Evolutionary conservation across 345 rosid genomes (phyloP), one percentile per base, ranked within the genome.

Genomic region (Hypericum androsaemum): DNA sequence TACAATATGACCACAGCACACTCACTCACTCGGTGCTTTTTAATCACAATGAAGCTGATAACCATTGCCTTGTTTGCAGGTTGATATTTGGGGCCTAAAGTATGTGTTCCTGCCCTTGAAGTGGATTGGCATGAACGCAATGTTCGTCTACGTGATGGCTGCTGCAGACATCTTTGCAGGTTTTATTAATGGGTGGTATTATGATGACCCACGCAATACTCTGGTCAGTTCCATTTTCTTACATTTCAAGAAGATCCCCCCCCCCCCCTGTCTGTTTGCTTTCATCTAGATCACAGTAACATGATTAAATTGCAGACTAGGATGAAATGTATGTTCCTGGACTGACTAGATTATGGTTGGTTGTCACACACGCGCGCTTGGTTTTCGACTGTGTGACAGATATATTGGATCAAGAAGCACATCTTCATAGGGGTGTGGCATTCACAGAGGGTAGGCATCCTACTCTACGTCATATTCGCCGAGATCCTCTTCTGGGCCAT

Each of bases 121-220:
- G 71, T 87, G 98, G 96, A 90, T 87, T 22, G 96, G 98, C 47
- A 80, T 82, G 98, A 90, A 87, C 43, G 89, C 95, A 0, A 86
- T 90, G 96, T 68, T 90, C 13, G 98, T 90, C 28, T 90, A 86
- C 54, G 98, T 90, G 5, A 79, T 86, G 96, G 98, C 96, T 55
- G 98, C 96, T 41, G 95, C 74, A 74, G 92, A 86, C 59, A 77
- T 90, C 12, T 84, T 90, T 48, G 92, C 90, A 35, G 95, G 77
- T 43, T 90, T 90, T 64, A 60, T 90, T 37, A 87, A 82, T 11
- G 98, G 96, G 46, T 87, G 98, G 96, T 90, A 84, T 64, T 79
- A 74, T 32, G 61, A 68, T 13, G 76, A 86, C 52, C 95, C 95
- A 11, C 77, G 43, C 39, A 82, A 76, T 48, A 84, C 79, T 44